A percentile compares a stretch with the other conserved stretches of the same genome.
Conservation (phyloP, 2,329 filamentous ascomycete genomes). For the Claviceps sp. region DNA sequence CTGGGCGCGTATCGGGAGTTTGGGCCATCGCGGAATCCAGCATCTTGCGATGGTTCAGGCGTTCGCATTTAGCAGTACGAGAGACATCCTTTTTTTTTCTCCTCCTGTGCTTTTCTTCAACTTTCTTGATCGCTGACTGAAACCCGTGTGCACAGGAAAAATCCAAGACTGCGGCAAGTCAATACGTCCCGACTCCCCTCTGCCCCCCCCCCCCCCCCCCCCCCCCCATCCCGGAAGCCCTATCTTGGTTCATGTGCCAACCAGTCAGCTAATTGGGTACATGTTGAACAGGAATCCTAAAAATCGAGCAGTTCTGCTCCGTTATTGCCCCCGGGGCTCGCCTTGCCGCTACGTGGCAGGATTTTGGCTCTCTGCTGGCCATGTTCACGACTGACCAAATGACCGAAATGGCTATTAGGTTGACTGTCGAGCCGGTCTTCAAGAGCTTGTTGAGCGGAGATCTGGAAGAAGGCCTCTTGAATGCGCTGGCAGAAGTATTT, state of each 20-base stretch:
- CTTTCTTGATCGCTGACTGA: neutral
- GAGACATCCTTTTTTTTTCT: neutral
- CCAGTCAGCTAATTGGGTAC: neutral
- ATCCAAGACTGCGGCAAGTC: neutral
- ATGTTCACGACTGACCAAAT: neutral
- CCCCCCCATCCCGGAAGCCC: neutral
- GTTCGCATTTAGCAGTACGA: neutral
- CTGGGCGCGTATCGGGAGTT: neutral
- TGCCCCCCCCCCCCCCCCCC: neutral
- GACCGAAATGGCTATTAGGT: neutral
- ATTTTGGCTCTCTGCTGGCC: neutral
- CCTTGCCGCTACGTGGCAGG: neutral
- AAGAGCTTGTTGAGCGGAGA: neutral
- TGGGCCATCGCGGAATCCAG: neutral
- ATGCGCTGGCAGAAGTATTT: neutral
- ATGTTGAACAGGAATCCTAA: neutral
- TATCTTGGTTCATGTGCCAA: too few species aligned
- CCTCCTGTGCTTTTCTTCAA: neutral
- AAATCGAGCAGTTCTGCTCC: neutral
- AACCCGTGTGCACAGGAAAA: neutral
- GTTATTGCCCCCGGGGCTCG: neutral
- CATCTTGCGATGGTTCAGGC: neutral
- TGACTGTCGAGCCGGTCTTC: neutral
- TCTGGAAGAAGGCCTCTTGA: neutral
- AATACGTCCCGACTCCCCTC: neutral